Evolutionary conservation across 2,329 filamentous ascomycete genomes (phyloP).

Genomic region (Cytospora mali): DNA sequence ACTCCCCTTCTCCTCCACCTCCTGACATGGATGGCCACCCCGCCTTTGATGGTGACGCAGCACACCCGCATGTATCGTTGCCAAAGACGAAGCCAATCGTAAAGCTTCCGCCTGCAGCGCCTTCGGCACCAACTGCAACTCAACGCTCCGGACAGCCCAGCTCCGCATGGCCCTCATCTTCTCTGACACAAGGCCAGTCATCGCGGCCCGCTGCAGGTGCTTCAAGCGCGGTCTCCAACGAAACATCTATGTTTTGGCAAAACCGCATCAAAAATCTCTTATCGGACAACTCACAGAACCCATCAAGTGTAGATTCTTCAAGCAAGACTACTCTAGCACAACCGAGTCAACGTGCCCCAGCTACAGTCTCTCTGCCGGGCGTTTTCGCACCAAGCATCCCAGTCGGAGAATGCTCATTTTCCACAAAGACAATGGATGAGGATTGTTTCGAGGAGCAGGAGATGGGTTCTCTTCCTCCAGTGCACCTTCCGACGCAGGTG

Average conservation of each 20-base stretch:
- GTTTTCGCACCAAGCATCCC: slow-evolving; percentile 34
- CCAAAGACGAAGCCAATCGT: slow-evolving; percentile 75
- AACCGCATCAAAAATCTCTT: slow-evolving; percentile 68
- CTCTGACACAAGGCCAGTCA: slow-evolving; percentile 39
- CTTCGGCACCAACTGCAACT: slow-evolving; percentile 40
- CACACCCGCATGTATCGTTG: slow-evolving; percentile 69
- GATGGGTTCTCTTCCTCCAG: slow-evolving; percentile 73
- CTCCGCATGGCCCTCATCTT: slow-evolving; percentile 42
- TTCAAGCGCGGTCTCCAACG: slow-evolving; percentile 25
- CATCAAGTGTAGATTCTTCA: slow-evolving; percentile 65
- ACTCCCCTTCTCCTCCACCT: slow-evolving; percentile 71
- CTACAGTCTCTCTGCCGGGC: slow-evolving; percentile 70
- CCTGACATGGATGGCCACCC: slow-evolving; percentile 72
- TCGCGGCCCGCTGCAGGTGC: slow-evolving; percentile 26
- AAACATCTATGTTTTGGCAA: slow-evolving; percentile 57
- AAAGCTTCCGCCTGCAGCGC: slow-evolving; percentile 69
- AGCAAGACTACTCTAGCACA: slow-evolving; percentile 70
- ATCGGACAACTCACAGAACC: slow-evolving; percentile 45
- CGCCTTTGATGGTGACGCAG: slow-evolving; percentile 67
- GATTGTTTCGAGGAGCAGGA: slow-evolving; percentile 82
- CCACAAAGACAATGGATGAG: slow-evolving; percentile 72
- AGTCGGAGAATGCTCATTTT: slow-evolving; percentile 46
- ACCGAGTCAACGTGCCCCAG: slow-evolving; percentile 48
- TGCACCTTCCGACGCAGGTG: slow-evolving; percentile 65
- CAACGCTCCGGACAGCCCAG: slow-evolving; percentile 34